These are phyloP conservation scores for Vanrija pseudolonga DNA, from an alignment of 1,284 basidiomycete species.

Conservation along the genomic window DNA sequence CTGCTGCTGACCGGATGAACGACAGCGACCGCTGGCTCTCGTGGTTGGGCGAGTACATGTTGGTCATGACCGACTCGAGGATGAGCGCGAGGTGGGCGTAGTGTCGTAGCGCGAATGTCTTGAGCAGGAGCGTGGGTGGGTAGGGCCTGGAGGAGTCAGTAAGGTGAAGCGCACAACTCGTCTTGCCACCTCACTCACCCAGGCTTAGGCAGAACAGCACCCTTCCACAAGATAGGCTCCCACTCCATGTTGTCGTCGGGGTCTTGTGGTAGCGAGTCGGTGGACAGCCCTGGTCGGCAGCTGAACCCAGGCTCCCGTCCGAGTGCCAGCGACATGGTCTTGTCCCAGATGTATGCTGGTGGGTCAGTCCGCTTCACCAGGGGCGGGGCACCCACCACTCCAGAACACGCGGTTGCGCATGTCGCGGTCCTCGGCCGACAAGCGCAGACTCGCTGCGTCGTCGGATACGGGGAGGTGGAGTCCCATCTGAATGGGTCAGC, in stretches of 20 bases:
- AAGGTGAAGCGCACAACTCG: no score
- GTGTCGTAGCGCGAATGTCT: constrained; percentile 10
- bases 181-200: background rate
- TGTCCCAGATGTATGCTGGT: constrained; percentile 18
- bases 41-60: constrained; percentile 19
- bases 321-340: constrained; percentile 11
- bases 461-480: constrained; percentile 12
- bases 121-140: constrained; percentile 10
- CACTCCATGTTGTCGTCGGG: constrained; percentile 6
- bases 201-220: background rate
- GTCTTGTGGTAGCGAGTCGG: constrained; percentile 6
- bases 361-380: no score
- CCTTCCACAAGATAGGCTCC: background rate
- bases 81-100: constrained; percentile 12
- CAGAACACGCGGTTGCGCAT: constrained; percentile 13
- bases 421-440: constrained; percentile 11
- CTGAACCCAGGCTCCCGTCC: constrained; percentile 13
- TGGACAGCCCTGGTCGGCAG: constrained; percentile 3
- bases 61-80: constrained; percentile 18
- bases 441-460: background rate
- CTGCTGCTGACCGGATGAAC: constrained; percentile 7
- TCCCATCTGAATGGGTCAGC: background rate
- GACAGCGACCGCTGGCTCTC: constrained; percentile 12
- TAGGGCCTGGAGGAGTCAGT: constrained; percentile 5
- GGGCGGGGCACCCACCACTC: background rate